Conservation (phyloP, 176 grass and related monocot genomes). For the Thalia dealbata region DNA sequence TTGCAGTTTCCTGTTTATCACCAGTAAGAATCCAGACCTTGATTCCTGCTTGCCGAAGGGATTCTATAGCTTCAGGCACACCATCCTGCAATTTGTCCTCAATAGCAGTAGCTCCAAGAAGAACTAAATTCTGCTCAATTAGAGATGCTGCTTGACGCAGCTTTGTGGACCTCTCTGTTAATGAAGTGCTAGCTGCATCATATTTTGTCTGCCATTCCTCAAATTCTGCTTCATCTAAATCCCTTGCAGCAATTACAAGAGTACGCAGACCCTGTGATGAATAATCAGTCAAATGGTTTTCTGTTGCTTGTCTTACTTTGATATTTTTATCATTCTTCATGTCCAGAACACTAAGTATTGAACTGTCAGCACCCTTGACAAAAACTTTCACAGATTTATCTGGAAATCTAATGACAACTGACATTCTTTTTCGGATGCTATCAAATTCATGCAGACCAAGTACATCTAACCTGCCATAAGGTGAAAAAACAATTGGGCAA, state of each 20-base stretch:
- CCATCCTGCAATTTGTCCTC: constrained; percentile 99
- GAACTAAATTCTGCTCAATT: constrained; percentile 72
- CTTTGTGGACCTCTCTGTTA: constrained; percentile 84
- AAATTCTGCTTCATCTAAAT: constrained; percentile 64
- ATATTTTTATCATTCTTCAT: constrained; percentile 22
- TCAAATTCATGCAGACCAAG: constrained; percentile 99
- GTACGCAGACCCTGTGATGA: constrained; percentile 79
- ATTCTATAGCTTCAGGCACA: constrained; percentile 94
- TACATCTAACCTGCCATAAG: constrained; percentile 75
- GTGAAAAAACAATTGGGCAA: not conserved
- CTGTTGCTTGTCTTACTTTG: constrained; percentile 59
- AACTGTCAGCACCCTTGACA: constrained; percentile 96
- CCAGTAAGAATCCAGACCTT: constrained; percentile 99
- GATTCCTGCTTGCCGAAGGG: constrained; percentile 86
- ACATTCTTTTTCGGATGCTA: constrained; percentile 97
- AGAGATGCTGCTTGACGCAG: constrained; percentile 77
- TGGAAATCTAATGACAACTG: constrained; percentile 88
- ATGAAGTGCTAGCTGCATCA: constrained; percentile 92
- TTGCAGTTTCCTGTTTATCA: constrained; percentile 99
- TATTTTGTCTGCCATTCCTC: constrained; percentile 79
- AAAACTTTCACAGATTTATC: constrained; percentile 87
- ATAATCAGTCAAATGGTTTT: constrained; percentile 61
- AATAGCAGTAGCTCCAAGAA: constrained; percentile 86
- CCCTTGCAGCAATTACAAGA: constrained; percentile 68
- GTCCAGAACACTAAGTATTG: constrained; percentile 78